Evolutionary conservation across 257 asterid genomes (phyloP).

Genomic region (Gentiana dahurica): DNA sequence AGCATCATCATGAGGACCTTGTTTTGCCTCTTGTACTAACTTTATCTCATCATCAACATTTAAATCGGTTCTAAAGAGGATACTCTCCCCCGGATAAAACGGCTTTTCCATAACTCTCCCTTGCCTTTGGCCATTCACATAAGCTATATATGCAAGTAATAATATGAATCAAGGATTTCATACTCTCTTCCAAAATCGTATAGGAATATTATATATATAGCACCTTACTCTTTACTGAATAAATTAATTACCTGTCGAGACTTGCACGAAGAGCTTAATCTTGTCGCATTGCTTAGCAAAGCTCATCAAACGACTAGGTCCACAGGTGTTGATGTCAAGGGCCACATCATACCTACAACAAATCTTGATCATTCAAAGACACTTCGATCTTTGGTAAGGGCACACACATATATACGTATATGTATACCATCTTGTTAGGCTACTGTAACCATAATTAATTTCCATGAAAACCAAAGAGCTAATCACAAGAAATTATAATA

Average conservation of each 20-base stretch:
- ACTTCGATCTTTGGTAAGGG: no score
- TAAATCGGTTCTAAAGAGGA: constrained; percentile 25
- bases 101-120: constrained; percentile 82
- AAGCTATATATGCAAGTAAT: constrained; percentile 35
- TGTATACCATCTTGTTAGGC: no score
- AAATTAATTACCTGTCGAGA: no score
- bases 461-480: no score
- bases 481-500: no score
- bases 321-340: constrained; percentile 73
- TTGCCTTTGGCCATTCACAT: constrained; percentile 84
- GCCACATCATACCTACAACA: constrained; percentile 74
- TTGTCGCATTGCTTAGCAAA: constrained; percentile 71
- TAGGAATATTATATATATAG: no score
- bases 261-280: constrained; percentile 63
- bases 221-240: no score
- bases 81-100: constrained; percentile 41
- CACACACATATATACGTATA: no score
- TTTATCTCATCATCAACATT: constrained; percentile 73
- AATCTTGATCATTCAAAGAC: no score
- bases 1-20: constrained; percentile 22
- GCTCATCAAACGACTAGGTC: constrained; percentile 65
- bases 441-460: no score
- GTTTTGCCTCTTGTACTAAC: constrained; percentile 53
- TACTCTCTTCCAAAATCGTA: no score
- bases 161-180: no score